Evolutionary conservation across 768 basidiomycete genomes (phyloP).

Genomic region (Brasilioporus rufonigricans): DNA sequence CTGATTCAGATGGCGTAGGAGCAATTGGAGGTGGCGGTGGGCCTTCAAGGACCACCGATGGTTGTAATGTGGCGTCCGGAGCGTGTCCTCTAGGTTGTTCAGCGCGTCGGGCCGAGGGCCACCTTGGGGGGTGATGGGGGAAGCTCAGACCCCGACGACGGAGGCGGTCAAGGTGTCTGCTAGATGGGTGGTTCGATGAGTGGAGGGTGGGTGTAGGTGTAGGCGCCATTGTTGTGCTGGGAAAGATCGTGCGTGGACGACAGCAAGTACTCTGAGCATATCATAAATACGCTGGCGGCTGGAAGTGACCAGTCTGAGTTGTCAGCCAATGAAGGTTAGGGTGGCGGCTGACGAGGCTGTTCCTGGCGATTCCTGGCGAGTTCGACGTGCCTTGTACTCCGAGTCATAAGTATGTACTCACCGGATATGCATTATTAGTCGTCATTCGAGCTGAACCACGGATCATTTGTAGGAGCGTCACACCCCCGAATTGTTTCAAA

Average conservation of each 20-base stretch:
- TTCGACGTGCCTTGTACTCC: background rate
- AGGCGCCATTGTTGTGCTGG: conserved; percentile 22
- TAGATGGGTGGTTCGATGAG: background rate
- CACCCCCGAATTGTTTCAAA: background rate
- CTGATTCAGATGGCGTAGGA: conserved; percentile 6
- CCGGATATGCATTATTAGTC: background rate
- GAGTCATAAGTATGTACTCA: background rate
- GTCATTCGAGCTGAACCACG: background rate
- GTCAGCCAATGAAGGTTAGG: conserved; percentile 15
- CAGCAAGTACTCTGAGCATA: background rate
- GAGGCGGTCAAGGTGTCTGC: conserved; percentile 11
- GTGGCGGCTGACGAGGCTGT: conserved; percentile 21
- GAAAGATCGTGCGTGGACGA: background rate
- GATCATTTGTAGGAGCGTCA: background rate
- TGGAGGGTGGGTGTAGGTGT: conserved; percentile 6
- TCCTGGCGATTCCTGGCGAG: background rate
- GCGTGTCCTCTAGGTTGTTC: conserved; percentile 7
- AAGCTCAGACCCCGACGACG: conserved; percentile 14
- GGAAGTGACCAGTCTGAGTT: conserved; percentile 7
- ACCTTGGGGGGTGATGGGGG: conserved; percentile 2
- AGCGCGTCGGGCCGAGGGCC: background rate
- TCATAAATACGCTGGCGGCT: conserved; percentile 31
- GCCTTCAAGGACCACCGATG: conserved; percentile 8
- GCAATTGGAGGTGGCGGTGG: background rate
- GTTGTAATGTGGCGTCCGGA: background rate